phyloP scores from a whole-genome alignment of 345 rosid species.

The Anacardium occidentale region DNA sequence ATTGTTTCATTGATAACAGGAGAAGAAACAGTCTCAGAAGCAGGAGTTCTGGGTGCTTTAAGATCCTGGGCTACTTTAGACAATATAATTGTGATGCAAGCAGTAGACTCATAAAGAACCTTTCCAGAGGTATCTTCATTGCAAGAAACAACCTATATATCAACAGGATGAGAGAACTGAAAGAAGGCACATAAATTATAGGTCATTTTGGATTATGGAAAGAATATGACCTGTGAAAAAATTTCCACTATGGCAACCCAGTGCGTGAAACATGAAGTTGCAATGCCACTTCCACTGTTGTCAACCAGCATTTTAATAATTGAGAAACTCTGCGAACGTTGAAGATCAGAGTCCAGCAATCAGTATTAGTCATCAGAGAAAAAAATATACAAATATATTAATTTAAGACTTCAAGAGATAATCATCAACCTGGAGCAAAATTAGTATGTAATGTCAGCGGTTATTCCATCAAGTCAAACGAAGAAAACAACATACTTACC shows the following conservation, averaged over 20 bases:
- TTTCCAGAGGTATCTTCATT: conserved; percentile 66
- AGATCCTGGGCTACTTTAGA: conserved; percentile 60
- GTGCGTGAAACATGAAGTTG: conserved; percentile 64
- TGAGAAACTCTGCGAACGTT: conserved; percentile 66
- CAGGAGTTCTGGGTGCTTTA: conserved; percentile 39
- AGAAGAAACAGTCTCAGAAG: conserved; percentile 43
- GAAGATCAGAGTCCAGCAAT: conserved; percentile 1
- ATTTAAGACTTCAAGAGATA: conserved; percentile 6
- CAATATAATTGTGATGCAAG: conserved; percentile 61
- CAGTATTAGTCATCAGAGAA: background rate
- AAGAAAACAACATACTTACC: background rate
- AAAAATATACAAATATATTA: background rate
- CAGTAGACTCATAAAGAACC: conserved; percentile 64
- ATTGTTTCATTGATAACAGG: conserved; percentile 40
- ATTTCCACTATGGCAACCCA: conserved; percentile 86
- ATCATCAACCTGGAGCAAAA: background rate
- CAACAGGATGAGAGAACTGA: conserved; percentile 18
- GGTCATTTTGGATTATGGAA: conserved; percentile 7
- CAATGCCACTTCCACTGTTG: conserved; percentile 39
- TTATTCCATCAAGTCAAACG: background rate
- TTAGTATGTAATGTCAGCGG: background rate
- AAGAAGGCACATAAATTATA: background rate
- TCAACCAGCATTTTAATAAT: conserved; percentile 57
- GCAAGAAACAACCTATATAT: conserved; percentile 58
- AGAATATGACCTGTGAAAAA: conserved; percentile 68